These are phyloP conservation scores for Tulasnella sp. DNA, from an alignment of 768 basidiomycete genomes.

Conservation along the genomic window DNA sequence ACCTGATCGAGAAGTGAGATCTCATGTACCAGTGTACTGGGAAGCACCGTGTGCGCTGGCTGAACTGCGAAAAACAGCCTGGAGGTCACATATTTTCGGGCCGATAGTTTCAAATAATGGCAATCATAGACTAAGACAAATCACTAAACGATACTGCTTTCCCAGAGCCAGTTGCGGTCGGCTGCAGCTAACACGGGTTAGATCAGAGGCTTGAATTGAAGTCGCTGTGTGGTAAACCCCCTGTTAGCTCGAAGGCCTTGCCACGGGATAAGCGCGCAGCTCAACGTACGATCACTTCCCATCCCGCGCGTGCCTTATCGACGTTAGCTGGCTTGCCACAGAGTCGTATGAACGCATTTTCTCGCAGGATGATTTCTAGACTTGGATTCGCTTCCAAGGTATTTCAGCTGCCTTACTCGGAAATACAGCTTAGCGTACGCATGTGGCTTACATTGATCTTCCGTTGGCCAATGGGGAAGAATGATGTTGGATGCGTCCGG, in stretches of 20 bases:
- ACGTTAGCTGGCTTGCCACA: not conserved
- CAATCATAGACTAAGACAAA: no score
- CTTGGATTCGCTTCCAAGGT: not conserved
- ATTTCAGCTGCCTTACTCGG: not conserved
- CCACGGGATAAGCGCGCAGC: not conserved
- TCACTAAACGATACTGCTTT: no score
- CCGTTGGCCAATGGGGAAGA: not conserved
- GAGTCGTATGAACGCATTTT: not conserved
- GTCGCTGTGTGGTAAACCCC: not conserved
- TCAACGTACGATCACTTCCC: not conserved
- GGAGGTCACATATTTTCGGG: no score
- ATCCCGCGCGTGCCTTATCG: not conserved
- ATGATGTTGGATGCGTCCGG: not conserved
- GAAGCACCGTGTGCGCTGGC: no score
- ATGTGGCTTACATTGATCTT: not conserved
- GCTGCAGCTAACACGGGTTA: no score
- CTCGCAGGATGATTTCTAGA: not conserved
- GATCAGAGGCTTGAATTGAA: not conserved
- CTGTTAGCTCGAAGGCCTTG: not conserved
- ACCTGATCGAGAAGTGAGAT: no score
- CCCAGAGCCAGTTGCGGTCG: no score
- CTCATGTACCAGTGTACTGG: no score
- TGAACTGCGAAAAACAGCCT: no score
- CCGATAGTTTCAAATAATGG: no score
- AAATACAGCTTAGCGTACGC: not conserved